Conservation (phyloP, 208 protist species). For the Naegleria fowleri region DNA sequence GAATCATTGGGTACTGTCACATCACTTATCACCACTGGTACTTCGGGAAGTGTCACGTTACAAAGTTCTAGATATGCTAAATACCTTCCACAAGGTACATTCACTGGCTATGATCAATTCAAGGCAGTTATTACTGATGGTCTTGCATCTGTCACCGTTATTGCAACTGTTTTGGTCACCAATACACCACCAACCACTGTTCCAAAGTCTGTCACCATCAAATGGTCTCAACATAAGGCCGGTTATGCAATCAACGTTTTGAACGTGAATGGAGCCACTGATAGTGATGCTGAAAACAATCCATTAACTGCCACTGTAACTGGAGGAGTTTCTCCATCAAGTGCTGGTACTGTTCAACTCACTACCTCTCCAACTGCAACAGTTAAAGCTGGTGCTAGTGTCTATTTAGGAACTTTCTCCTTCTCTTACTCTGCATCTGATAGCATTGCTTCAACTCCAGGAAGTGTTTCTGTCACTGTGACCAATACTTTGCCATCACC, state of each 20-base stretch:
- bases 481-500: neutral
- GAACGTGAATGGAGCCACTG: too few relatives aligned
- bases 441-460: neutral
- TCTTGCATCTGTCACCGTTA: neutral
- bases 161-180: neutral
- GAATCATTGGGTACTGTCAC: neutral
- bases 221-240: neutral
- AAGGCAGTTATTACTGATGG: neutral
- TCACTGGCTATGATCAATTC: neutral
- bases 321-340: too few relatives aligned
- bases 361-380: too few relatives aligned
- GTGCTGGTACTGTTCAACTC: too few relatives aligned
- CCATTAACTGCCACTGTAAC: too few relatives aligned
- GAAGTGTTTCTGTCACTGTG: neutral
- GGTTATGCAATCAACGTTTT: neutral
- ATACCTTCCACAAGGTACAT: neutral
- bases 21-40: neutral
- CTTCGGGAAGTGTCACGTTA: neutral
- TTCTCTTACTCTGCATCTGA: neutral
- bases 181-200: neutral
- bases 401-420: neutral
- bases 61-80: neutral
- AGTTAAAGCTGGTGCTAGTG: too few relatives aligned
- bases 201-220: neutral
- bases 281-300: too few relatives aligned